These are phyloP conservation scores for Tilletia indica DNA, from an alignment of 1,284 basidiomycete genomes.

Conservation along the genomic window DNA sequence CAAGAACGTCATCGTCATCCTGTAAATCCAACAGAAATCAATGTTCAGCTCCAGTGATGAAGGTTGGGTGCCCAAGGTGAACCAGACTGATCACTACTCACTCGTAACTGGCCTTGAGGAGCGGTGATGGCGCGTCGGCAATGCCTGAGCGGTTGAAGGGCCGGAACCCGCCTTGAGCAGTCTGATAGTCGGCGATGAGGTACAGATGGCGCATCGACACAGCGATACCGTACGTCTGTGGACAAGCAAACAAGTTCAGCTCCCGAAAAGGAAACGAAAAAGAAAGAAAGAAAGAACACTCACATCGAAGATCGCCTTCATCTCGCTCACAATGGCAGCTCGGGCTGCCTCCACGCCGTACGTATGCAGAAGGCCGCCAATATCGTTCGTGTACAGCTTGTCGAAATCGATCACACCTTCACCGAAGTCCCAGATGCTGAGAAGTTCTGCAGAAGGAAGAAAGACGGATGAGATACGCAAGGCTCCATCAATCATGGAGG, in stretches of 20 bases:
- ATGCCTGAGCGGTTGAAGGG: slow-evolving; percentile 97
- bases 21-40: neutral
- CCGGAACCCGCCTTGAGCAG: slow-evolving; percentile 93
- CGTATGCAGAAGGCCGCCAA: slow-evolving; percentile 83
- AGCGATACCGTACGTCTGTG: slow-evolving; percentile 87
- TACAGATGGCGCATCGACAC: slow-evolving; percentile 93
- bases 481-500: too few relatives aligned
- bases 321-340: slow-evolving; percentile 65
- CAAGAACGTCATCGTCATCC: slow-evolving; percentile 87
- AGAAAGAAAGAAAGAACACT: neutral
- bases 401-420: slow-evolving; percentile 77
- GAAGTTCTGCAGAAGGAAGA: slow-evolving; percentile 64
- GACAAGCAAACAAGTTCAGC: neutral
- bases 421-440: slow-evolving; percentile 81
- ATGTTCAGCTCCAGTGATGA: neutral
- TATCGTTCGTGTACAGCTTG: slow-evolving; percentile 88
- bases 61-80: neutral
- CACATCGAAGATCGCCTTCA: slow-evolving; percentile 77
- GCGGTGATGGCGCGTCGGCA: slow-evolving; percentile 81
- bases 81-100: neutral
- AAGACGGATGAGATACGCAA: too few relatives aligned
- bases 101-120: slow-evolving; percentile 96
- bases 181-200: slow-evolving; percentile 97
- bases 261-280: too few relatives aligned
- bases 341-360: slow-evolving; percentile 65